Base-by-base conservation (phyloP, 2,329 filamentous ascomycete species). In the Phialophora expanda region DNA sequence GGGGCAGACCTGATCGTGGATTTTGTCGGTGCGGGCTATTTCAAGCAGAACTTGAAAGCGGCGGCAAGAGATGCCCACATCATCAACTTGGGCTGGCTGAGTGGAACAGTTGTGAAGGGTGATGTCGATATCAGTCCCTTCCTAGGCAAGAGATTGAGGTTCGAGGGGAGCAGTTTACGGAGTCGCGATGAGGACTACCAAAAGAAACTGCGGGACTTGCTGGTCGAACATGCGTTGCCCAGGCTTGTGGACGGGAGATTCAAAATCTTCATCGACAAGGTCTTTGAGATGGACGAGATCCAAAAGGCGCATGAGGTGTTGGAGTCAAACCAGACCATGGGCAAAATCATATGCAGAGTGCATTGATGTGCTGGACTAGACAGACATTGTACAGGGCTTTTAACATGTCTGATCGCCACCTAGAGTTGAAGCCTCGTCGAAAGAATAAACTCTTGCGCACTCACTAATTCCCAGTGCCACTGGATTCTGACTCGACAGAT, bases 1-100 rank as follows among this genome's bases (percentile, higher is more conserved):
- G 94, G 93, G 22, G 91, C 95, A 1, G 91, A 97, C 75, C 80
- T 94, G 65, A 90, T 97, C 48, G 84, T 97, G 34, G 94, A 97
- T 76, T 97, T 92, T 76, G 83, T 97, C 34, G 93, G 92, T 7
- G 90, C 86, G 20, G 82, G 80, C 54, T 94, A 96, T 77, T 96
- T 97, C 76, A 86, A 89, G 74, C 84, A 87, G 69, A 96, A 97
- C 76, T 77, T 97, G 34, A 84, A 90, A 32, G 90, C 86, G 8
- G 87, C 90, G 1, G 93, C 91, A 0, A 82, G 81, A 51, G 94
- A 97, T 75, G 90, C 86, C 1, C 84, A 85, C 11, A 90, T 97
- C 71, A 92, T 96, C 28, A 81, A 89, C 70, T 79, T 97, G 28
- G 93, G 89, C 0, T 77, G 89, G 9, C 82, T 98, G 83, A 85